Evolutionary conservation across 2,329 filamentous ascomycete species (phyloP).

Genomic region (Pseudocercospora fijiensis): DNA sequence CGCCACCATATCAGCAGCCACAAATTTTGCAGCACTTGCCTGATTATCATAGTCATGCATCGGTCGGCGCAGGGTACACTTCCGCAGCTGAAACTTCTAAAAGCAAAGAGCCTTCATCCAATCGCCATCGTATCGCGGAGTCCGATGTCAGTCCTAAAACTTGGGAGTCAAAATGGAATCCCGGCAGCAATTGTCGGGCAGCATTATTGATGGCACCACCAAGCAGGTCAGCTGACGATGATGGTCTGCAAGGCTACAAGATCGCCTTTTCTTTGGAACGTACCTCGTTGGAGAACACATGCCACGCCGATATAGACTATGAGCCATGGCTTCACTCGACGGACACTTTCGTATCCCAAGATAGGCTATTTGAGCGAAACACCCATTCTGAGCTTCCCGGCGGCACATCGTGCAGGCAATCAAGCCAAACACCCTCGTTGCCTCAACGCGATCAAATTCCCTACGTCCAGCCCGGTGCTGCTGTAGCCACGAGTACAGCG

Average conservation of each 20-base stretch:
- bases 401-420: neutral
- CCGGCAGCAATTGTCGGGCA: neutral
- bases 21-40: neutral
- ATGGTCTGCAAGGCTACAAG: neutral
- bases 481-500: neutral
- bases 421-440: neutral
- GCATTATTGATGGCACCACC: neutral
- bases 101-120: neutral
- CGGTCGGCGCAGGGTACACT: neutral
- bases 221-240: neutral
- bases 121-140: neutral
- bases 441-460: neutral
- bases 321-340: neutral
- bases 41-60: neutral
- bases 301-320: neutral
- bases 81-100: neutral
- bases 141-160: neutral
- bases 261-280: neutral
- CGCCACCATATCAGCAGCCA: neutral
- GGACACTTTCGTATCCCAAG: neutral
- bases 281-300: neutral
- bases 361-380: neutral
- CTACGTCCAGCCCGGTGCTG: neutral
- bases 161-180: neutral
- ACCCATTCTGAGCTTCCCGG: neutral